phyloP scores from a whole-genome alignment of 257 asterid genomes.

The Thymus mandschuricus region DNA sequence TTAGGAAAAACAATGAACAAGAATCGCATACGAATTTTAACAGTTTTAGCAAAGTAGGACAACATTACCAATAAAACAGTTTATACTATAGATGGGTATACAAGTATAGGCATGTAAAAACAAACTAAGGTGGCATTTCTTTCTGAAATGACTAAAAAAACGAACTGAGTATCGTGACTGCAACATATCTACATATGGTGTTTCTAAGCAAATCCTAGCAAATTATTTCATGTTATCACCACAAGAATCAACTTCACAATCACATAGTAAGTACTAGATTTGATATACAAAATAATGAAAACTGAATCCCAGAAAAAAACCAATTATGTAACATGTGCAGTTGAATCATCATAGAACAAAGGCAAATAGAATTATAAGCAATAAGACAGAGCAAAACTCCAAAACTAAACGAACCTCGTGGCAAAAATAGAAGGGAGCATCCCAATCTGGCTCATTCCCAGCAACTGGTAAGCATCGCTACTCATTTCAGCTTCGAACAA shows the following conservation, averaged over 20 bases:
- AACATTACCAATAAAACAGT: no score
- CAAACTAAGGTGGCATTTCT: no score
- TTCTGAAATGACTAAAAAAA: no score
- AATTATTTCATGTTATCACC: neutral
- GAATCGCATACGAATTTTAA: no score
- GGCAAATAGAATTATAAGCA: no score
- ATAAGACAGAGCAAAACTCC: neutral
- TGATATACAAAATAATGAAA: neutral
- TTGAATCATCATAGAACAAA: neutral
- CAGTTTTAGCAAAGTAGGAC: no score
- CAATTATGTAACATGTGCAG: neutral
- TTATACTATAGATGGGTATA: no score
- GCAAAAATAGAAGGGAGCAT: conserved; percentile 87
- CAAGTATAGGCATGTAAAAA: no score
- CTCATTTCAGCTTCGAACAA: conserved; percentile 96
- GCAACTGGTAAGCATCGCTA: conserved; percentile 82
- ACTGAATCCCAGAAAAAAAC: neutral
- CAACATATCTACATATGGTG: no score
- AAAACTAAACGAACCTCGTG: conserved; percentile 47
- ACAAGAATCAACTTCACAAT: neutral
- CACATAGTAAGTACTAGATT: neutral
- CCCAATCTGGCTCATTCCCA: conserved; percentile 95
- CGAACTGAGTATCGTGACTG: no score
- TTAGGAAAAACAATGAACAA: no score
- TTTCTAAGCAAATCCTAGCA: neutral